Percentiles rank a stretch among this genome's conserved stretches.
These are phyloP conservation scores for Talaromyces sp. DNA, from an alignment of 2,329 filamentous ascomycete genomes.

Conservation along the genomic window DNA sequence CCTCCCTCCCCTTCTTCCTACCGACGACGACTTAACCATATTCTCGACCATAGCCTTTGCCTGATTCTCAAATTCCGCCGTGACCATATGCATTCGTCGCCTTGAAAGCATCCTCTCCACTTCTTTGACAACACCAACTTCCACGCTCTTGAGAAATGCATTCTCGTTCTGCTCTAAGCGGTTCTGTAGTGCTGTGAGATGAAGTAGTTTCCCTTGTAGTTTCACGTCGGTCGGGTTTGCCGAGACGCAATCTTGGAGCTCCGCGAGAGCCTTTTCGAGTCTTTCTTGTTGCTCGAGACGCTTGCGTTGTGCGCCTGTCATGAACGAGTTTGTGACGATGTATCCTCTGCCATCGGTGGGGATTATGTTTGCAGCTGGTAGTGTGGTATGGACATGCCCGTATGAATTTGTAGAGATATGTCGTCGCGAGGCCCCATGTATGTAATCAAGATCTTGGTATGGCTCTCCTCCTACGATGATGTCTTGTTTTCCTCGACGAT, in stretches of 20 bases:
- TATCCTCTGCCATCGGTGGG: background rate
- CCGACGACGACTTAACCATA: background rate
- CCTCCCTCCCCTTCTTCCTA: background rate
- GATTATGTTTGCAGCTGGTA: background rate
- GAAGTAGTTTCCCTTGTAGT: background rate
- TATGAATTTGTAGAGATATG: background rate
- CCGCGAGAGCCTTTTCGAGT: background rate
- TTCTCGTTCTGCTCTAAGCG: background rate
- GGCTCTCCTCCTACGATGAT: background rate
- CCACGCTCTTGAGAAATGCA: background rate
- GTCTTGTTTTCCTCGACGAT: background rate
- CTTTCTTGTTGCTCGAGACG: slow-evolving; percentile 1
- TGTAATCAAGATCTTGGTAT: background rate
- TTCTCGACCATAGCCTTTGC: background rate
- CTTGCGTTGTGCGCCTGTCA: slow-evolving; percentile 6
- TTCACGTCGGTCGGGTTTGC: background rate
- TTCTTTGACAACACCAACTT: background rate
- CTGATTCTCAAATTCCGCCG: background rate
- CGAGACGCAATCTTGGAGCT: background rate
- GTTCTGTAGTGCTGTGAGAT: background rate
- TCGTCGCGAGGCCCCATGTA: background rate
- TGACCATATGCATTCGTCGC: background rate
- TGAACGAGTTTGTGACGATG: background rate
- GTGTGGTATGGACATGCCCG: background rate
- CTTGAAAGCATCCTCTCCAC: background rate